Evolutionary conservation across 176 grass and related monocot species (phyloP), one percentile per base, ranked within the genome.

Genomic region (Dactylis glomerata): DNA sequence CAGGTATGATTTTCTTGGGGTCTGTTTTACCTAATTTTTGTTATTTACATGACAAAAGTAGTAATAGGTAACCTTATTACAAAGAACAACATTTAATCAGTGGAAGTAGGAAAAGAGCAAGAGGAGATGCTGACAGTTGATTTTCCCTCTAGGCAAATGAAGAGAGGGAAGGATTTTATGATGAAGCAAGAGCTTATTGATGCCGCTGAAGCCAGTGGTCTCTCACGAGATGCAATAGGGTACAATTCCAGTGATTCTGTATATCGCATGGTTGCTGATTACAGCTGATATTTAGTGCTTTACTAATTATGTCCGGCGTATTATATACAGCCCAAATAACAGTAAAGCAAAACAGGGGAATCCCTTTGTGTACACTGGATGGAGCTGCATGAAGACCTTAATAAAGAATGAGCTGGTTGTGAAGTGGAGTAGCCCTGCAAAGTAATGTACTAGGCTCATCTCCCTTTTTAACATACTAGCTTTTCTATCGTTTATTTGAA

Each of bases 311-410:
- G 9, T 81, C 14, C 30, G 11, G 52, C 82, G 51, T 19, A 68
- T 81, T 72, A 30, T 83, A 77, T 64, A 28, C 91, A 98, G 93
- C 72, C 83, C 83, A 45, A 92, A 98, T 73, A 95, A 88, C 75
- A 79, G 44, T 75, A 95, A 92, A 87, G 80, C 86, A 50, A 93
- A 86, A 76, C 87, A 87, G 12, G 69, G 47, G 61, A 85, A 77
- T 88, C 88, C 88, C 49, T 17, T 14, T 90, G 83, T n/a, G 89
- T 95, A 95, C 79, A 88, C 59, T 87, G 95, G 95, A 73, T 98
- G 95, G 95, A 98, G 59, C 57, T 90, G 92, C 83, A 95, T 98
- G 95, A 90, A 88, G 82, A 98, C 91, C 46, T 83, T 98, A 37
- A 37, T 83, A 64, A 78, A 68, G 5, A 90, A 92, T 36, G 61